Evolutionary conservation across 75 land plant genomes (phyloP).

Genomic region (Picea sitchensis): DNA sequence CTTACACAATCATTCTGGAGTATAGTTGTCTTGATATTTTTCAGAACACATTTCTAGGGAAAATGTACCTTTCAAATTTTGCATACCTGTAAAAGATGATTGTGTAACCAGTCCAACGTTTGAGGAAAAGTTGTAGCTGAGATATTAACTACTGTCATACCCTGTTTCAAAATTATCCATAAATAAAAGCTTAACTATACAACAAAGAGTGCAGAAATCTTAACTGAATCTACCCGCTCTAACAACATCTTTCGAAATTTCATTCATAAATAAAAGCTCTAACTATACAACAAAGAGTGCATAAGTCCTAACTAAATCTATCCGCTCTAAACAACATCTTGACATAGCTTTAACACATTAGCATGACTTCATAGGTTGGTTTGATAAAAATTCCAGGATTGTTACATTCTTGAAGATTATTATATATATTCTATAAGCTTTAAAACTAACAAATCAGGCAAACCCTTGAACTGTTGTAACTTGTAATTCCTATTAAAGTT

Average conservation of each 20-base stretch:
- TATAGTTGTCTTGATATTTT: not conserved
- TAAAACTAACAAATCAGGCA: too few relatives aligned
- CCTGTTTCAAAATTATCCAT: slow-evolving; percentile 36
- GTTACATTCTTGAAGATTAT: too few relatives aligned
- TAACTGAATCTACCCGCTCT: not conserved
- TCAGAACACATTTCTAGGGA: not conserved
- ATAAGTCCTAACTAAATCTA: not conserved
- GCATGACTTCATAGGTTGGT: too few relatives aligned
- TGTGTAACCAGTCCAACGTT: slow-evolving; percentile 90
- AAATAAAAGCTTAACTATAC: slow-evolving; percentile 6
- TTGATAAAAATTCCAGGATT: too few relatives aligned
- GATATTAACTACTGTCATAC: slow-evolving; percentile 70
- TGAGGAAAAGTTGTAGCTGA: slow-evolving; percentile 98
- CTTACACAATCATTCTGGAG: not conserved
- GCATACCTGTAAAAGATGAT: slow-evolving; percentile 83
- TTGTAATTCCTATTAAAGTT: too few relatives aligned
- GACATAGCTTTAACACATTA: too few relatives aligned
- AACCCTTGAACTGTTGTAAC: too few relatives aligned
- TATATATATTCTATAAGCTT: too few relatives aligned
- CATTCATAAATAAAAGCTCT: not conserved
- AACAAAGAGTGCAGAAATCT: not conserved
- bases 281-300: not conserved
- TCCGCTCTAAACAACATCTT: not conserved
- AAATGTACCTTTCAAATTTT: not conserved
- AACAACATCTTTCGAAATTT: slow-evolving; percentile 5